Evolutionary conservation across 2,329 filamentous ascomycete species (phyloP), one percentile per base, ranked within the genome.

Genomic region (Coniella lustricola): DNA sequence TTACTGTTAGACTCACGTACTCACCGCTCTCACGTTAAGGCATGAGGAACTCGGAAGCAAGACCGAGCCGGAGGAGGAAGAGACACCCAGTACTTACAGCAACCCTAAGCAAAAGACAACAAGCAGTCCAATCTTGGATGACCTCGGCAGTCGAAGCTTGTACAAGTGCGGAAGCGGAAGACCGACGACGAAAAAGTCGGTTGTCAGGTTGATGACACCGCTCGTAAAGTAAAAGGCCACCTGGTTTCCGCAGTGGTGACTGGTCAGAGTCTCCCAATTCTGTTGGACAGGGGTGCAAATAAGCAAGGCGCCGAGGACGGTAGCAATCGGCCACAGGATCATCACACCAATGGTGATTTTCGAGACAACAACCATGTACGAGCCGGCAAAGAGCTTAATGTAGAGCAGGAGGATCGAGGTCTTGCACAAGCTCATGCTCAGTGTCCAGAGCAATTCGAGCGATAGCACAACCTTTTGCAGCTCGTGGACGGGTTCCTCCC

Each of bases 201-300:
- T 50, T 3, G 14, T 17, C 25, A 50, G 16, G 18, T 50, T 50
- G 33, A 47, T 36, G n/a, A 36, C 10, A 13, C 43, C 48, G 32
- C 14, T 50, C n/a, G 37, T 17, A 3, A 35, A 34, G n/a, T 38
- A 47, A 3, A 20, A 47, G 3, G 16, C 12, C 14, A 34, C 25
- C 37, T 60, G 56, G 55, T 63, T 58, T 18, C 62, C 62, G 45
- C 61, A 69, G 7, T 56, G 53, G 17, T 64, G 60, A 20, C 54
- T 59, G 14, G 54, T 56, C 31, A 62, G 60, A 14, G 66, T 51
- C 64, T 65, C 53, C 65, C 66, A 69, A 41, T 60, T 64, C 37
- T 59, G 60, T 7, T 59, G 55, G 21, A 69, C 54, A 2, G 67
- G 67, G n/a, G 48, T 56, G 53, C 66, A 70, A 40, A 68, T 64